phyloP scores from a whole-genome alignment of 495 filamentous ascomycete genomes.

The Aspergillus leporis region DNA sequence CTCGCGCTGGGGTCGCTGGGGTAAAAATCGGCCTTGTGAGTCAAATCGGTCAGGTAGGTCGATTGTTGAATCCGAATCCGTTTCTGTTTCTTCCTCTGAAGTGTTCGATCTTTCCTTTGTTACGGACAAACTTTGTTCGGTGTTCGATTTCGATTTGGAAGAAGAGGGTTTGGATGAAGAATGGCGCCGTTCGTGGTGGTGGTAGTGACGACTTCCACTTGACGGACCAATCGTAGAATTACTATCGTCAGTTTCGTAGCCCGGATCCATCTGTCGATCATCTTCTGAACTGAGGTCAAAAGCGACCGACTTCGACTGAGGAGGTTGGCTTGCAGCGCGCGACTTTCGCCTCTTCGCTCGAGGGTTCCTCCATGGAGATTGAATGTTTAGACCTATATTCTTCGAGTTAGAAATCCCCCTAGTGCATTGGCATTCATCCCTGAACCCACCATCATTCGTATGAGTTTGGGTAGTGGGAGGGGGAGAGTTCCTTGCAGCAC shows the following conservation, averaged over 20 bases:
- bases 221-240: conserved; percentile 36
- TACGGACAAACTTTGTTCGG: neutral
- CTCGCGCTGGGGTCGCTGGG: conserved; percentile 29
- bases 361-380: conserved; percentile 8
- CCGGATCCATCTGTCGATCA: conserved; percentile 21
- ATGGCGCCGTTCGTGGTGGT: conserved; percentile 28
- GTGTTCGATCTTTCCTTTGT: neutral
- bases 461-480: conserved; percentile 39
- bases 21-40: conserved; percentile 52
- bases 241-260: conserved; percentile 49
- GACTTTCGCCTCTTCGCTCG: conserved; percentile 15
- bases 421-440: conserved; percentile 17
- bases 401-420: neutral
- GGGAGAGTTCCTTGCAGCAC: conserved; percentile 41
- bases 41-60: conserved; percentile 70
- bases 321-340: conserved; percentile 30
- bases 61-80: conserved; percentile 48
- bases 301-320: conserved; percentile 38
- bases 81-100: conserved; percentile 23
- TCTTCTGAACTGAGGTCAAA: conserved; percentile 33
- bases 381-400: conserved; percentile 28
- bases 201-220: conserved; percentile 18
- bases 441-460: conserved; percentile 47
- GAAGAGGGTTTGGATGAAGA: conserved; percentile 30
- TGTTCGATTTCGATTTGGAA: conserved; percentile 2